These are phyloP conservation scores for Phialemonium atrogriseum DNA, from an alignment of 2,329 filamentous ascomycete species.

Conservation along the genomic window DNA sequence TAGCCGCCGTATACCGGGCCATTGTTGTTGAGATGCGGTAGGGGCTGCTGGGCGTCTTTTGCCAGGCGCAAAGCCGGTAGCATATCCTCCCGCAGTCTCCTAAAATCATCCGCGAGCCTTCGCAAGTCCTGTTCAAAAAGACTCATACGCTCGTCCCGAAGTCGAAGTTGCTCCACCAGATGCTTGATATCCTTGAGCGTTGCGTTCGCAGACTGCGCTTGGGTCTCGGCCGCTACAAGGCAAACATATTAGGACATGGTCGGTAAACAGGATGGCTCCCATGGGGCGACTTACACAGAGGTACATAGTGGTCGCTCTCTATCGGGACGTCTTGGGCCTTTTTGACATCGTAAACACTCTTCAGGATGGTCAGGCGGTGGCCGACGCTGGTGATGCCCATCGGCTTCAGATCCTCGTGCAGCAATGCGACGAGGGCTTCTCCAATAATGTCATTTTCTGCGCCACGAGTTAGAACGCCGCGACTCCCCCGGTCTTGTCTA, in stretches of 20 bases:
- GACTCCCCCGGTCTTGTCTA: too few relatives aligned
- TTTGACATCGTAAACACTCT: slow-evolving; percentile 94
- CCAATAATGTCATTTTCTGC: slow-evolving; percentile 90
- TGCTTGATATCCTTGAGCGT: slow-evolving; percentile 90
- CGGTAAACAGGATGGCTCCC: slow-evolving; percentile 1
- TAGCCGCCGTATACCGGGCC: slow-evolving; percentile 41
- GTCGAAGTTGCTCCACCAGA: slow-evolving; percentile 78
- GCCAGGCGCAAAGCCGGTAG: slow-evolving; percentile 82
- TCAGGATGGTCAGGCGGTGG: slow-evolving; percentile 88
- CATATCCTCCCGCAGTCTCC: slow-evolving; percentile 81
- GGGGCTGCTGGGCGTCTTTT: slow-evolving; percentile 84
- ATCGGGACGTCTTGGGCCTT: slow-evolving; percentile 85
- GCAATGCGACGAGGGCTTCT: slow-evolving; percentile 79
- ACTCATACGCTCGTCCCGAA: slow-evolving; percentile 85
- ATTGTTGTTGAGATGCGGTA: slow-evolving; percentile 48
- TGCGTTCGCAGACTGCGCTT: slow-evolving; percentile 75
- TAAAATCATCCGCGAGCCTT: slow-evolving; percentile 79
- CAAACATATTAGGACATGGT: not conserved
- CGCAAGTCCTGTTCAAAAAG: slow-evolving; percentile 76
- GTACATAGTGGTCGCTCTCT: slow-evolving; percentile 89
- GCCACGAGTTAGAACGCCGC: slow-evolving; percentile 1
- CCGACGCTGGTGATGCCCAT: slow-evolving; percentile 91
- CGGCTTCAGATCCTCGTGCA: slow-evolving; percentile 89
- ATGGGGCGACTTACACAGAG: slow-evolving; percentile 60
- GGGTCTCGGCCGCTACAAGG: slow-evolving; percentile 71